Evolutionary conservation across 768 basidiomycete genomes (phyloP), one percentile per base, ranked within the genome.

Genomic region (Lactarius hengduanensis): DNA sequence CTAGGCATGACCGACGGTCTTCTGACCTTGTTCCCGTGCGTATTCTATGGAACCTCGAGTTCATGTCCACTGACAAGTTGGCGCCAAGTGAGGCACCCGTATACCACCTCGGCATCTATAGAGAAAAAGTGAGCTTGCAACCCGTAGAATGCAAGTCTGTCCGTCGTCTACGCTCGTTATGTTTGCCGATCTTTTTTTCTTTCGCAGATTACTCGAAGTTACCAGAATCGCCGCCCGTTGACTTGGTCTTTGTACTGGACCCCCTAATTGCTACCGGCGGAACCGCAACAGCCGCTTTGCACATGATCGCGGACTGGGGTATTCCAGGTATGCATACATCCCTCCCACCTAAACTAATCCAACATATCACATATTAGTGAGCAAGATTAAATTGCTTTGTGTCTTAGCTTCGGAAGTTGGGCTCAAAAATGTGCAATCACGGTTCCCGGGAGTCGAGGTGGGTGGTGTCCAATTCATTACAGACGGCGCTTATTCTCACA

Each of bases 201-300:
- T 18, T 34, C 50, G 2, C 55, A 96, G 94, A 96, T 75, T 93
- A 94, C 77, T 95, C 93, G 60, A 96, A 96, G 78, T 82, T 96
- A 41, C 95, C 94, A 15, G 78, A 86, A 43, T 78, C 79, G 10
- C 86, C 89, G 4, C 86, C 89, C 0, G 84, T 96, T 16, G 96
- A 98, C 73, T 77, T 84, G 47, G 87, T 94, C n/a, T 93, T 87
- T 78, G 79, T 98, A 28, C 81, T 98, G 36, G 96, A 98, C 71
- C 96, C 96, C 20, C 78, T 98, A 38, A 88, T 98, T 72, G 96
- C 96, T 0, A 98, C 96, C 3, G 96, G 95, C 60, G 92, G 94
- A 13, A 98, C 96, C 4, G 94, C 92, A 2, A 83, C 84, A 68
- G 95, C 96, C 20, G 96, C 96, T 10, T 75, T 98, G 63, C 73